Evolutionary conservation across 1,139 yeast species (phyloP), one percentile per base, ranked within the genome.

Genomic region (Sugiyamaella pinicola): DNA sequence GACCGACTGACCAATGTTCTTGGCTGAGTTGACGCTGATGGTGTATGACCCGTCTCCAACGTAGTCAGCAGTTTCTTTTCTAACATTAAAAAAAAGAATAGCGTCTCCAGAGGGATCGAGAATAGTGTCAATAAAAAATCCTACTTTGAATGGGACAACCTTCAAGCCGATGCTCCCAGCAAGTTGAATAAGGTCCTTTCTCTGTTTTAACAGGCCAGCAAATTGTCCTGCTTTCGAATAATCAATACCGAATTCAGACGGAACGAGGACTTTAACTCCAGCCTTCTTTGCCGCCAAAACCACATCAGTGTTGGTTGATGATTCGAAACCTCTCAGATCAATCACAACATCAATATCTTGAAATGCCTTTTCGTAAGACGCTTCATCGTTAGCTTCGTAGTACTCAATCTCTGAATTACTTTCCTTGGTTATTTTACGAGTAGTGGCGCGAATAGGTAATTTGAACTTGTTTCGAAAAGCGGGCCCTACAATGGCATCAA

Each of bases 191-290:
- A 78, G 82, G 1, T 62, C 65, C 0, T 64, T 51, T 68, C 83
- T 83, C 24, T 60, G 17, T 0, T 52, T 60, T 24, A 79, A 59
- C 74, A 70, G 1, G 74, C 74, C 3, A 76, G 75, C 24, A 72
- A 64, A 50, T 13, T 64, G 65, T 4, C 44, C 45, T 13, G 64
- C 60, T 31, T 65, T 63, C 8, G 55, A 62, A 29, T 74, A 55
- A 47, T 81, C 81, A 31, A 71, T 62, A 44, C 87, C 88, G 60
- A 79, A 83, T 61, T 82, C 86, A 2, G 87, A 79, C 33, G 87
- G 86, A 55, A 83, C 75, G 66, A 75, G 82, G 33, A 82, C 62
- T 64, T 79, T 77, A 41, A 82, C 82, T 7, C 65, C 75, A 37
- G 76, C 74, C 13, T 63, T 63, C 4, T 63, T 62, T 1, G 77